Evolutionary conservation across 2,329 filamentous ascomycete species (phyloP).

Genomic region (Fonsecaea pugnacius): DNA sequence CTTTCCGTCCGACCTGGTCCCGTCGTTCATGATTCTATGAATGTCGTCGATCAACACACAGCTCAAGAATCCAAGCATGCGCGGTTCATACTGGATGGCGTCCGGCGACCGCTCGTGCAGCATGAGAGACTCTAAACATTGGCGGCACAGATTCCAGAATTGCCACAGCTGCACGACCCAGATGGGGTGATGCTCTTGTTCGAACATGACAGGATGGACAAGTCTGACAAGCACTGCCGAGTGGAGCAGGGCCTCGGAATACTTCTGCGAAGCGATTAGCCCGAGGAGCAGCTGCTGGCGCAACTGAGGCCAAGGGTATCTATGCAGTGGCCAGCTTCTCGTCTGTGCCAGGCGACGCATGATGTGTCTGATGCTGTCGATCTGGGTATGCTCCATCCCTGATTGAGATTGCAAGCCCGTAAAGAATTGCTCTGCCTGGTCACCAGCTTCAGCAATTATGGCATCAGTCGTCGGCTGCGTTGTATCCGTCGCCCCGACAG

Average conservation of each 20-base stretch:
- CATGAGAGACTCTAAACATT: constrained; percentile 13
- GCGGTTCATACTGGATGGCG: constrained; percentile 3
- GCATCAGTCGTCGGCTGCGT: background rate
- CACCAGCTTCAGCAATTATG: background rate
- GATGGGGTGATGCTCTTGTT: constrained; percentile 56
- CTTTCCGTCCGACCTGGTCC: constrained; percentile 12
- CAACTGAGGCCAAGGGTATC: constrained; percentile 60
- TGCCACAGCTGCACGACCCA: constrained; percentile 50
- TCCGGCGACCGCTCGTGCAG: background rate
- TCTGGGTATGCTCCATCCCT: constrained; percentile 39
- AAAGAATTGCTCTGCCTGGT: constrained; percentile 38
- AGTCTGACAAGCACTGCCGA: constrained; percentile 57
- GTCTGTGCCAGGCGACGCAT: constrained; percentile 49
- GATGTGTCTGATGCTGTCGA: constrained; percentile 44
- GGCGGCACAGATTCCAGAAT: constrained; percentile 19
- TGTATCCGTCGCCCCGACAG: background rate
- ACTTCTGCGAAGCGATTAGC: constrained; percentile 51
- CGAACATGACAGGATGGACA: constrained; percentile 58
- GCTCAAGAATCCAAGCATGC: constrained; percentile 13
- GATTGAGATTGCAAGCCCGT: constrained; percentile 31
- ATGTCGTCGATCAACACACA: constrained; percentile 25
- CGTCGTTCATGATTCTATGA: constrained; percentile 9
- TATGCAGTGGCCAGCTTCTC: constrained; percentile 52
- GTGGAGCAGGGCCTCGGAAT: constrained; percentile 56
- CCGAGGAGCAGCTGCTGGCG: constrained; percentile 59